phyloP scores from a whole-genome alignment of 768 basidiomycete species.

The Pleurotus cornucopiae region DNA sequence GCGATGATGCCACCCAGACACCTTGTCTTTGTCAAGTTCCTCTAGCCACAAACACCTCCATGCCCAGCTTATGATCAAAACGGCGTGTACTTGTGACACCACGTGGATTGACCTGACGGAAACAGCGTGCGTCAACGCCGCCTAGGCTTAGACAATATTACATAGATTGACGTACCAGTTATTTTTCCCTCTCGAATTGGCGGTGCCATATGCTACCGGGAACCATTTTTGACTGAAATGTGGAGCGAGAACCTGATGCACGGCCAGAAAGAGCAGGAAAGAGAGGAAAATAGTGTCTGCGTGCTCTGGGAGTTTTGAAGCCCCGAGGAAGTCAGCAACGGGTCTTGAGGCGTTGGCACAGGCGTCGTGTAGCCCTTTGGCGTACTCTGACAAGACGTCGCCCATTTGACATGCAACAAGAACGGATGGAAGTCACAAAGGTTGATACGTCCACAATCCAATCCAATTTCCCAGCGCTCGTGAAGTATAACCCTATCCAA shows the following conservation, averaged over 20 bases:
- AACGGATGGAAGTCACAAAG: not conserved
- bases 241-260: slow-evolving; percentile 60
- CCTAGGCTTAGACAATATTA: not conserved
- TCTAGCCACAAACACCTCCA: slow-evolving; percentile 45
- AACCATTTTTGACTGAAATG: slow-evolving; percentile 41
- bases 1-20: slow-evolving; percentile 68
- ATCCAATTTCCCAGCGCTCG: not conserved
- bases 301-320: slow-evolving; percentile 52
- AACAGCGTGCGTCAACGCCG: slow-evolving; percentile 10
- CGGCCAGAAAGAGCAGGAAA: slow-evolving; percentile 50
- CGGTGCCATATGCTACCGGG: slow-evolving; percentile 44
- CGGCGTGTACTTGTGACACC: slow-evolving; percentile 69
- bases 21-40: slow-evolving; percentile 53
- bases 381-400: not conserved
- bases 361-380: not conserved
- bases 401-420: not conserved
- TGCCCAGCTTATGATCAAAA: slow-evolving; percentile 64
- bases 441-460: not conserved
- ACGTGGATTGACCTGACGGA: slow-evolving; percentile 59
- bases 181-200: slow-evolving; percentile 43
- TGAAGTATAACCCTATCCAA: not conserved
- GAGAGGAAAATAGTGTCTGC: slow-evolving; percentile 51
- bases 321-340: slow-evolving; percentile 28
- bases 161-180: slow-evolving; percentile 47
- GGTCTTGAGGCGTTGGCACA: slow-evolving; percentile 1